These are phyloP conservation scores for Euclidium syriacum DNA, from an alignment of 345 rosid species.

Conservation along the genomic window DNA sequence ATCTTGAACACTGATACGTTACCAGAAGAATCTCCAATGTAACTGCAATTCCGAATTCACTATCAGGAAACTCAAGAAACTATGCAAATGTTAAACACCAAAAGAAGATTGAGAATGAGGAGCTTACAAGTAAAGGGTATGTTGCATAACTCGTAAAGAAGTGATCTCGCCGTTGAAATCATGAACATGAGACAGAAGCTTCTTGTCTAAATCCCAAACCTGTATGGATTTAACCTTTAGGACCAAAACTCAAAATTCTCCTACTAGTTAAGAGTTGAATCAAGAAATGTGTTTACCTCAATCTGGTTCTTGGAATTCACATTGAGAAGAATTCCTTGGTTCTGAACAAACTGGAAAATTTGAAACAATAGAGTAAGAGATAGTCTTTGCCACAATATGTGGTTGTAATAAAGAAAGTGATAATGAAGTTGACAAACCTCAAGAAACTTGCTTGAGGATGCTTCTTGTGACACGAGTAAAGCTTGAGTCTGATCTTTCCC, in stretches of 20 bases:
- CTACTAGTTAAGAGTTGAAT: neutral
- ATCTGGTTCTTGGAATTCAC: conserved; percentile 63
- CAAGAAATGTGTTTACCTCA: conserved; percentile 53
- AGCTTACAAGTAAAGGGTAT: conserved; percentile 59
- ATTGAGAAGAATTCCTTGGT: conserved; percentile 69
- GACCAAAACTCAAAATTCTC: neutral
- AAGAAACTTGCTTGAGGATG: conserved; percentile 57
- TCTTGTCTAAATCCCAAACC: conserved; percentile 90
- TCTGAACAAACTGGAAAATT: conserved; percentile 55
- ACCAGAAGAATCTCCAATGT: conserved; percentile 75
- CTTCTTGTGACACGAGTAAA: conserved; percentile 58
- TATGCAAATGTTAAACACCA: neutral
- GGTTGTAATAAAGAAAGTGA: neutral
- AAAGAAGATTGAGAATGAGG: conserved; percentile 1
- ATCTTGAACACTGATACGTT: conserved; percentile 63
- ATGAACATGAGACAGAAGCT: conserved; percentile 48
- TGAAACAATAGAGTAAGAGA: neutral
- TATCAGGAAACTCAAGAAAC: conserved; percentile 7
- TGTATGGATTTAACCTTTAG: conserved; percentile 17
- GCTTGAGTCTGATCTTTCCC: conserved; percentile 72
- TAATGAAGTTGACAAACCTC: conserved; percentile 44
- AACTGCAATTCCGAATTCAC: conserved; percentile 40
- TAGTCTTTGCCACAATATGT: neutral
- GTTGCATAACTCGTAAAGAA: conserved; percentile 59
- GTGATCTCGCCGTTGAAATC: conserved; percentile 53